Evolutionary conservation across 176 grass and related monocot species (phyloP).

Genomic region (Cocos nucifera): DNA sequence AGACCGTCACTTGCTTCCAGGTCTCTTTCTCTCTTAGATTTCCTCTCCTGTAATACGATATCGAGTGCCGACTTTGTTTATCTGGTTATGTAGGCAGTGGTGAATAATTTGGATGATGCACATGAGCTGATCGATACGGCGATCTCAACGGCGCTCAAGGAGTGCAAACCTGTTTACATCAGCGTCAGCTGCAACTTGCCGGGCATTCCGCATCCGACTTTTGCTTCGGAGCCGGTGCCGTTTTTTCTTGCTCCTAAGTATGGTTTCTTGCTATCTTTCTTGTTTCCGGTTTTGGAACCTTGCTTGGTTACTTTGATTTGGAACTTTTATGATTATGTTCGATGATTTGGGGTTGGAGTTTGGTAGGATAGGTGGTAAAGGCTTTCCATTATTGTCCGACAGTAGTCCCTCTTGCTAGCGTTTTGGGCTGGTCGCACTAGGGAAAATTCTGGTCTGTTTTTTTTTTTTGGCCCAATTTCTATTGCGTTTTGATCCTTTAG

Average conservation of each 20-base stretch:
- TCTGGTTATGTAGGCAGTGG: conserved; percentile 5
- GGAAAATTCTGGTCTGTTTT: too few species aligned
- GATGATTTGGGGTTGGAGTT: background rate
- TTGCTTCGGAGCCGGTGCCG: background rate
- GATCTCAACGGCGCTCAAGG: conserved; percentile 12
- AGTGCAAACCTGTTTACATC: conserved; percentile 15
- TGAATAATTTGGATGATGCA: conserved; percentile 19
- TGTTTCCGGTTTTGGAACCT: background rate
- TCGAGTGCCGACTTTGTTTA: background rate
- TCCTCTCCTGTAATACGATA: background rate
- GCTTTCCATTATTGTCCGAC: too few species aligned
- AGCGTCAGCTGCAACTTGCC: conserved; percentile 20
- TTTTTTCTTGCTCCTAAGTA: conserved; percentile 13
- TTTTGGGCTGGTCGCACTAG: too few species aligned
- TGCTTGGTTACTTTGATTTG: background rate
- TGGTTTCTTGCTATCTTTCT: background rate
- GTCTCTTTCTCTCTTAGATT: background rate
- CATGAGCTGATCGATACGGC: conserved; percentile 16
- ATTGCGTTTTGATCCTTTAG: too few species aligned
- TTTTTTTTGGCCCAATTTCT: too few species aligned
- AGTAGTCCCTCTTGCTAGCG: too few species aligned
- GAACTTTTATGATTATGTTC: background rate
- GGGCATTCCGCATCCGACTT: conserved; percentile 4
- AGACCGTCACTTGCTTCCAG: conserved; percentile 19
- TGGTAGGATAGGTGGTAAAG: too few species aligned